phyloP scores from a whole-genome alignment of 2,329 filamentous ascomycete genomes.

The Capronia epimyces region DNA sequence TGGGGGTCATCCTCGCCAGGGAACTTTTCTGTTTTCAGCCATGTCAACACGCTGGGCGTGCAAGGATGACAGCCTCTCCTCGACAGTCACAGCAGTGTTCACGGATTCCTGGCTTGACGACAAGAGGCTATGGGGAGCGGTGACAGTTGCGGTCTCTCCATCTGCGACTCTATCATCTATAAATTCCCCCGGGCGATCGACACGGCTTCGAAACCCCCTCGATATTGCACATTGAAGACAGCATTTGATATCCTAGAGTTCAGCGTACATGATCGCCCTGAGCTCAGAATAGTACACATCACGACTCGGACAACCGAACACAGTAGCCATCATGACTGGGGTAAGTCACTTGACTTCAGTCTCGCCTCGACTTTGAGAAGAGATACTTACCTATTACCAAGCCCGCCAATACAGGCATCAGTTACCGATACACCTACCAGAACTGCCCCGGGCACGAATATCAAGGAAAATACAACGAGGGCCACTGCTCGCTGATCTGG shows the following conservation, averaged over 20 bases:
- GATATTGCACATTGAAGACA: too few relatives aligned
- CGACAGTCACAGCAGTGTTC: background rate
- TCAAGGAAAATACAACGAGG: background rate
- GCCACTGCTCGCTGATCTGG: background rate
- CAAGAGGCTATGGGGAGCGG: background rate
- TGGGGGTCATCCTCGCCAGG: background rate
- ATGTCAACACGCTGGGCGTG: background rate
- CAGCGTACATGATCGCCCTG: background rate
- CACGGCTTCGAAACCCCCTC: too few relatives aligned
- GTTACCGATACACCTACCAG: conserved; percentile 1
- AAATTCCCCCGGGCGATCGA: background rate
- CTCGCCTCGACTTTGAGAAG: background rate
- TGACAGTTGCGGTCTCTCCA: background rate
- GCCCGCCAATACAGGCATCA: conserved; percentile 1
- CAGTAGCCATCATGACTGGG: background rate
- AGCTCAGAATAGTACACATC: background rate
- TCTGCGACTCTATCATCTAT: background rate
- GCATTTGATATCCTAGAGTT: background rate
- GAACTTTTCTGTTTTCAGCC: background rate
- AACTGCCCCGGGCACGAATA: background rate
- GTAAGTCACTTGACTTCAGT: background rate
- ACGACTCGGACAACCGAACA: too few relatives aligned
- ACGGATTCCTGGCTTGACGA: background rate
- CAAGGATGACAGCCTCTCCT: background rate
- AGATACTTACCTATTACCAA: background rate